Conservation (phyloP, 2,329 filamentous ascomycete species). For the Colletotrichum melonis region DNA sequence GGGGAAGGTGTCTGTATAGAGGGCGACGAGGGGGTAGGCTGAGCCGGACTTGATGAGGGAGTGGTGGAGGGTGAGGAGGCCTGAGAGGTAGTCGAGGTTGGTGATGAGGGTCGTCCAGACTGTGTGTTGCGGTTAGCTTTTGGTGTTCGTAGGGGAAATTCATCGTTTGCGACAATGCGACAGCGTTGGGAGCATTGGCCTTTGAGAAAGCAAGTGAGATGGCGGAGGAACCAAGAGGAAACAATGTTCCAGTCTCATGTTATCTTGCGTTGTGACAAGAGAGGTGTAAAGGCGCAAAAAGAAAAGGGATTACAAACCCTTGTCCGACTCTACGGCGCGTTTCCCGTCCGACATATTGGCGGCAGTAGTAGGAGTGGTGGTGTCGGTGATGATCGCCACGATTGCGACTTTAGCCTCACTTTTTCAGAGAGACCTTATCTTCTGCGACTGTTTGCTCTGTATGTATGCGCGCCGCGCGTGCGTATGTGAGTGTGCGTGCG, state of each 20-base stretch:
- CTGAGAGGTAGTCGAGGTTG: constrained; percentile 83
- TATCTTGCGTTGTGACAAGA: background rate
- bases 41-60: constrained; percentile 75
- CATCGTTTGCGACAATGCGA: background rate
- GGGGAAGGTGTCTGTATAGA: constrained; percentile 85
- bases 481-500: background rate
- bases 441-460: background rate
- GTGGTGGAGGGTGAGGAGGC: constrained; percentile 84
- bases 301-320: constrained; percentile 42
- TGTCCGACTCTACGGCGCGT: constrained; percentile 52
- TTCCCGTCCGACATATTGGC: constrained; percentile 38
- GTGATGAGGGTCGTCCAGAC: constrained; percentile 93
- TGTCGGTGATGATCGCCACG: background rate
- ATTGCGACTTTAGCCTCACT: background rate
- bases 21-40: constrained; percentile 81
- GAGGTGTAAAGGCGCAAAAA: background rate
- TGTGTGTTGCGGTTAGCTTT: constrained; percentile 44
- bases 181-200: background rate
- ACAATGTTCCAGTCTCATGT: background rate
- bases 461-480: background rate
- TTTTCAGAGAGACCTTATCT: background rate
- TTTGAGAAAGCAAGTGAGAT: background rate
- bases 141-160: background rate
- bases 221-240: background rate
- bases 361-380: background rate